These are phyloP conservation scores for Vanrija humicola DNA, from an alignment of 1,284 basidiomycete genomes.

Conservation along the genomic window DNA sequence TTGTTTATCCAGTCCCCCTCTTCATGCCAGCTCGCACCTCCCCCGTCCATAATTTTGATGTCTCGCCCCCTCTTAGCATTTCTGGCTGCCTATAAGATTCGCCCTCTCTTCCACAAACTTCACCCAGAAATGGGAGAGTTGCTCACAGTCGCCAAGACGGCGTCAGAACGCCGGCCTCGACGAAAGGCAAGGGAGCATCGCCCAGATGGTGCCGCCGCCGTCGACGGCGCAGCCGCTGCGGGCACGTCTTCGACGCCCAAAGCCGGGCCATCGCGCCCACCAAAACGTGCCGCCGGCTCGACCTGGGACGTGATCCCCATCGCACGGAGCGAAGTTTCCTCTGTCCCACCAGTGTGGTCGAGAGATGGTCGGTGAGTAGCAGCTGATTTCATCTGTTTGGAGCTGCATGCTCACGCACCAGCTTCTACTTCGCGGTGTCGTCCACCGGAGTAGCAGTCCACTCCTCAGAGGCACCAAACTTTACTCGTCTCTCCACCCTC, in stretches of 20 bases:
- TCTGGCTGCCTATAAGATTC: too few species aligned
- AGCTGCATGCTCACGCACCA: conserved; percentile 42
- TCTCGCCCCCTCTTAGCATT: too few species aligned
- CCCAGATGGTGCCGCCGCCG: too few species aligned
- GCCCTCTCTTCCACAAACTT: too few species aligned
- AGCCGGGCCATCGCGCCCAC: conserved; percentile 8
- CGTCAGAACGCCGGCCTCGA: neutral
- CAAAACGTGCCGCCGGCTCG: too few species aligned
- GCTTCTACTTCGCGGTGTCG: conserved; percentile 81
- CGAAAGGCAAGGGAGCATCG: too few species aligned
- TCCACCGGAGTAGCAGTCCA: conserved; percentile 76
- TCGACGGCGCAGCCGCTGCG: too few species aligned
- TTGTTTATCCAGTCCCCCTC: neutral
- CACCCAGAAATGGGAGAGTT: too few species aligned
- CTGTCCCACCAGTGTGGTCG: conserved; percentile 70
- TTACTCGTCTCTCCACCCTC: conserved; percentile 76
- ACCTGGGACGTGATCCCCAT: conserved; percentile 50
- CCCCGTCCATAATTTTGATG: too few species aligned
- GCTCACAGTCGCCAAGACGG: too few species aligned
- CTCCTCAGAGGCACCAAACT: conserved; percentile 60
- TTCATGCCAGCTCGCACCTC: neutral
- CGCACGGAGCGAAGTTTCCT: conserved; percentile 65
- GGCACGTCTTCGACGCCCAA: neutral
- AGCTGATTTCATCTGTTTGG: conserved; percentile 26
- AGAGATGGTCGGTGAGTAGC: conserved; percentile 69